Percentiles rank a stretch among this genome's conserved stretches.
phyloP scores from a whole-genome alignment of 371 early-diverging fungal genomes.

The Mucor lusitanicus region DNA sequence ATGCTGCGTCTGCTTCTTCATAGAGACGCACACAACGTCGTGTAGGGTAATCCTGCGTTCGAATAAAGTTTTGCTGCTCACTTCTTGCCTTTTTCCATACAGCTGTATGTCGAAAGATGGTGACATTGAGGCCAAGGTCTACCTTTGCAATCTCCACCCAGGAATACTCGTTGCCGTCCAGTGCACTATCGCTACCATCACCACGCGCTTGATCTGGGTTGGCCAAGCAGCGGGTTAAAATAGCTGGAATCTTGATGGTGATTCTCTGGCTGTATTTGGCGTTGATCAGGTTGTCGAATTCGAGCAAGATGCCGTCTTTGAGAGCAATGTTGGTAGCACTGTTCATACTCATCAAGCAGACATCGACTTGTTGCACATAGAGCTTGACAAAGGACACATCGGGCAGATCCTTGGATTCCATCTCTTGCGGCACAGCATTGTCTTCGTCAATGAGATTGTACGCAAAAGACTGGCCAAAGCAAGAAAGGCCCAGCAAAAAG shows the following conservation, averaged over 20 bases:
- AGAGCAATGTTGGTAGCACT: conserved; percentile 58
- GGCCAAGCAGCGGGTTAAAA: conserved; percentile 60
- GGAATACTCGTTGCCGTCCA: conserved; percentile 34
- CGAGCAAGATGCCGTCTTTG: conserved; percentile 59
- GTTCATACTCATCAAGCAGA: conserved; percentile 66
- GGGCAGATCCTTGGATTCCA: conserved; percentile 48
- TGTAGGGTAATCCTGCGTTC: conserved; percentile 67
- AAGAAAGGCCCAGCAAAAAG: conserved; percentile 58
- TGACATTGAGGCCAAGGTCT: conserved; percentile 62
- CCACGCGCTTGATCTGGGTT: conserved; percentile 35
- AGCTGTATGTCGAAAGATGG: conserved; percentile 62
- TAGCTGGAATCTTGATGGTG: conserved; percentile 61
- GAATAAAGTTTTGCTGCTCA: conserved; percentile 66
- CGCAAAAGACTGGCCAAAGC: conserved; percentile 65
- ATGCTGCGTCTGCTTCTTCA: conserved; percentile 30
- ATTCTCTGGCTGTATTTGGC: conserved; percentile 62
- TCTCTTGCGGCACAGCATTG: conserved; percentile 64
- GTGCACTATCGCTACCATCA: neutral
- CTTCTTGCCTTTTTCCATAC: conserved; percentile 56
- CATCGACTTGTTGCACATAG: conserved; percentile 58
- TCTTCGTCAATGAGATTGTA: conserved; percentile 76
- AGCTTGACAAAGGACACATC: conserved; percentile 72
- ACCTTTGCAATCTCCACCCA: conserved; percentile 78
- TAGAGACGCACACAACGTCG: conserved; percentile 68
- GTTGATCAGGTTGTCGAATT: conserved; percentile 71